phyloP scores from a whole-genome alignment of 225 moss, liverwort and hornwort species.

The Pseudisothecium myosuroides region DNA sequence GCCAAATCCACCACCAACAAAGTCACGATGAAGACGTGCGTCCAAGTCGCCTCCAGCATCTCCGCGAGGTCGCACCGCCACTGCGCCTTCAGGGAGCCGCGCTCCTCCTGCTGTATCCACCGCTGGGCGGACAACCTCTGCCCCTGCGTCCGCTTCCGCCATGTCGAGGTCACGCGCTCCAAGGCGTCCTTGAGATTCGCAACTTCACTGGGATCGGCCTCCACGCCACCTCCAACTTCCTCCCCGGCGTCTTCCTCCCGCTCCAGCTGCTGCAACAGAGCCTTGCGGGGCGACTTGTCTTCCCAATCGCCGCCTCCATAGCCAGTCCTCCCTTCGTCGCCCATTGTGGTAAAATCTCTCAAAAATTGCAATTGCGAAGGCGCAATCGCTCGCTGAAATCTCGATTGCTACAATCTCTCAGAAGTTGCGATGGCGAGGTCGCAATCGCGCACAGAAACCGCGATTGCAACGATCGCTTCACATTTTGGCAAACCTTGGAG shows the following conservation, averaged over 20 bases:
- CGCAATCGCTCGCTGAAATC: not conserved
- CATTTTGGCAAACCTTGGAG: not conserved
- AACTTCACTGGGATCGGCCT: conserved; percentile 1
- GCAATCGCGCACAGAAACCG: not conserved
- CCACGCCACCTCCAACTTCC: not conserved
- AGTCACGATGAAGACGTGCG: conserved; percentile 52
- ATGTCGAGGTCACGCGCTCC: conserved; percentile 15
- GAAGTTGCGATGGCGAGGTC: not conserved
- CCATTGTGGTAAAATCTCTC: not conserved
- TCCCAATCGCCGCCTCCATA: not conserved
- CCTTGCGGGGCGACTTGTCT: not conserved
- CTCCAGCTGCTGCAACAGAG: not conserved
- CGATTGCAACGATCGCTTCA: not conserved
- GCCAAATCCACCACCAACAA: conserved; percentile 67
- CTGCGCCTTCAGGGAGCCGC: conserved; percentile 7
- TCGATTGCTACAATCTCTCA: not conserved
- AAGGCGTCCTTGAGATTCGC: conserved; percentile 9
- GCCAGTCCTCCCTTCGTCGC: not conserved
- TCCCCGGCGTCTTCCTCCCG: not conserved
- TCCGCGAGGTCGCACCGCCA: conserved; percentile 66
- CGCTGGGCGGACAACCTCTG: conserved; percentile 8
- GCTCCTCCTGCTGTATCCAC: conserved; percentile 6
- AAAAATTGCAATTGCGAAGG: not conserved
- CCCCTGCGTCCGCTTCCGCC: conserved; percentile 28
- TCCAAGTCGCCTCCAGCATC: conserved; percentile 50